Conservation (phyloP, 1,139 yeast species). For the Lodderomyces parapsilosis region DNA sequence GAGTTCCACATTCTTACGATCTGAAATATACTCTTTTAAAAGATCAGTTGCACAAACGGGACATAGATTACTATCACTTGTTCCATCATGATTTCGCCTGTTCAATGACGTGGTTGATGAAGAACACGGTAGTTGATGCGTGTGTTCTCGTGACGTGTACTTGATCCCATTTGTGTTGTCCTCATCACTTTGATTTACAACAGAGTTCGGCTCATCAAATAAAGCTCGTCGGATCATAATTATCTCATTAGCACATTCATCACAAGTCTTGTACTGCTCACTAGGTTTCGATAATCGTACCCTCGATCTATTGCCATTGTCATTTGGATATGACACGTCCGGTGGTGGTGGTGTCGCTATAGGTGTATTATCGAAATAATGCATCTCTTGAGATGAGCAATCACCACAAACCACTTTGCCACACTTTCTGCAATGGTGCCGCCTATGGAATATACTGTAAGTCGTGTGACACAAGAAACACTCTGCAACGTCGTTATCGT, state of each 20-base stretch:
- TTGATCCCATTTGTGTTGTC: constrained; percentile 20
- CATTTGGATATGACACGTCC: neutral
- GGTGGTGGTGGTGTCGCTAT: constrained; percentile 21
- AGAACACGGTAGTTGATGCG: constrained; percentile 11
- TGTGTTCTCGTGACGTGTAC: constrained; percentile 14
- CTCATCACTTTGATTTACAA: constrained; percentile 1
- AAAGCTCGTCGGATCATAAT: constrained; percentile 53
- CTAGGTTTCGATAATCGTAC: constrained; percentile 15
- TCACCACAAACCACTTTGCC: constrained; percentile 72
- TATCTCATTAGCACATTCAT: constrained; percentile 64
- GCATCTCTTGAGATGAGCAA: constrained; percentile 54
- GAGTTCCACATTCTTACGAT: constrained; percentile 14
- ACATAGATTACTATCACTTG: constrained; percentile 38
- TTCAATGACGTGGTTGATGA: constrained; percentile 8
- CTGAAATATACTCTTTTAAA: constrained; percentile 51
- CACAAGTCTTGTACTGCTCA: constrained; percentile 63
- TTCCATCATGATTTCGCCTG: constrained; percentile 1
- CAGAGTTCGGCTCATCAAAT: constrained; percentile 15
- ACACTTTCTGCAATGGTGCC: constrained; percentile 92
- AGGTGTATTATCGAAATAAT: constrained; percentile 40
- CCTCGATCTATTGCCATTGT: neutral
- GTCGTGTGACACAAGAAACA: constrained; percentile 61
- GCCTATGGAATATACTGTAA: constrained; percentile 69
- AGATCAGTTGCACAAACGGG: constrained; percentile 50
- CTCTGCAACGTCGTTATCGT: constrained; percentile 56